phyloP scores from a whole-genome alignment of 768 basidiomycete genomes.

The Dendrothele bispora region DNA sequence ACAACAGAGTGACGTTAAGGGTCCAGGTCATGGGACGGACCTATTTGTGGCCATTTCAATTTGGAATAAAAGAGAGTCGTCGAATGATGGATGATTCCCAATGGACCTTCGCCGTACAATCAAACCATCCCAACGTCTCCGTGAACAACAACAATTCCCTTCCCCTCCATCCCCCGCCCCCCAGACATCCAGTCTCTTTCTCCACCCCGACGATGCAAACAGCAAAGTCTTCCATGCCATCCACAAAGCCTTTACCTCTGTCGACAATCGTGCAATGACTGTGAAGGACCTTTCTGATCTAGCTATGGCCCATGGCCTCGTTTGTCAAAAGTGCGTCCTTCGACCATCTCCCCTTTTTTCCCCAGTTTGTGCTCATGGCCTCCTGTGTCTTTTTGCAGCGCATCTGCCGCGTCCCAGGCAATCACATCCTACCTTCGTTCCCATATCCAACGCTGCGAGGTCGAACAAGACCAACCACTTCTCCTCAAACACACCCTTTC shows the following conservation, averaged over 20 bases:
- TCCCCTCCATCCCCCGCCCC: constrained; percentile 19
- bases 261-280: constrained; percentile 82
- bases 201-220: constrained; percentile 73
- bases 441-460: constrained; percentile 71
- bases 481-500: constrained; percentile 72
- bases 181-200: constrained; percentile 63
- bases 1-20: no score
- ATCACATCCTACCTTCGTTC: constrained; percentile 81
- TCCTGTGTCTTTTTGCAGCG: constrained; percentile 36
- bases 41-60: not conserved
- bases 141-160: constrained; percentile 41
- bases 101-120: constrained; percentile 43
- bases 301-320: constrained; percentile 60
- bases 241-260: constrained; percentile 69
- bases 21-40: no score
- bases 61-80: constrained; percentile 31
- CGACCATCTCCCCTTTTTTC: constrained; percentile 10
- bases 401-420: constrained; percentile 77
- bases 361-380: constrained; percentile 12
- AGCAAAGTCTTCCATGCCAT: constrained; percentile 76
- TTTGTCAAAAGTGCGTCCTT: constrained; percentile 71
- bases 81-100: constrained; percentile 56
- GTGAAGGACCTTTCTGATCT: constrained; percentile 83
- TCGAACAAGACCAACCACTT: constrained; percentile 70
- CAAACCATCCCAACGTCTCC: constrained; percentile 51